Conservation (phyloP, 192 early-diverging fungal genomes). For the Podila epigama region DNA sequence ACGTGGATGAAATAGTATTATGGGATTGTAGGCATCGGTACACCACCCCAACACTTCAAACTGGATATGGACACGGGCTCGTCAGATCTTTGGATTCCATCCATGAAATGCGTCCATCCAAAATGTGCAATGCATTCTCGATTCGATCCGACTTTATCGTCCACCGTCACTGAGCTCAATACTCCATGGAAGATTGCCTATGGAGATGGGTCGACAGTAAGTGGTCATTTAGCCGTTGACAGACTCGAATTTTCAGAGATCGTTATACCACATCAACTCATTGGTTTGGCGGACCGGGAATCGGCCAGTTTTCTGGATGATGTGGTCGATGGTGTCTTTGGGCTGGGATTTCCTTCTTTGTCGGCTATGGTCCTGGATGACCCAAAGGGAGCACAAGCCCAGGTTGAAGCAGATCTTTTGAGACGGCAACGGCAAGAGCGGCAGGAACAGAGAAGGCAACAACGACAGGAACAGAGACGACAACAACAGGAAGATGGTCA, state of each 20-base stretch:
- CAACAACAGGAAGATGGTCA: too few relatives aligned
- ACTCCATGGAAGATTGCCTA: slow-evolving; percentile 52
- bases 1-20: slow-evolving; percentile 61
- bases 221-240: slow-evolving; percentile 51
- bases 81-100: slow-evolving; percentile 71
- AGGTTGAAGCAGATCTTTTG: too few relatives aligned
- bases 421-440: background rate
- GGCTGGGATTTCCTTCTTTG: slow-evolving; percentile 62
- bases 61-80: slow-evolving; percentile 79
- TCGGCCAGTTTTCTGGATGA: slow-evolving; percentile 64
- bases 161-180: slow-evolving; percentile 13
- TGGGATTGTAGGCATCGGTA: slow-evolving; percentile 67
- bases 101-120: slow-evolving; percentile 13
- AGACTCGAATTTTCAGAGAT: slow-evolving; percentile 64
- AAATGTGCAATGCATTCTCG: slow-evolving; percentile 18
- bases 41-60: slow-evolving; percentile 72
- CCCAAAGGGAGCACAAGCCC: background rate
- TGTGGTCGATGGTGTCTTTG: slow-evolving; percentile 71
- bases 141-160: slow-evolving; percentile 30
- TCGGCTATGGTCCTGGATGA: slow-evolving; percentile 28
- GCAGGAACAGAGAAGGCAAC: background rate
- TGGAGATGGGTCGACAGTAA: slow-evolving; percentile 53
- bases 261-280: slow-evolving; percentile 60
- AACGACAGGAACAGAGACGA: too few relatives aligned
- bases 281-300: slow-evolving; percentile 68